phyloP scores from a whole-genome alignment of 768 basidiomycete genomes.

The Asterophora lycoperdoides region DNA sequence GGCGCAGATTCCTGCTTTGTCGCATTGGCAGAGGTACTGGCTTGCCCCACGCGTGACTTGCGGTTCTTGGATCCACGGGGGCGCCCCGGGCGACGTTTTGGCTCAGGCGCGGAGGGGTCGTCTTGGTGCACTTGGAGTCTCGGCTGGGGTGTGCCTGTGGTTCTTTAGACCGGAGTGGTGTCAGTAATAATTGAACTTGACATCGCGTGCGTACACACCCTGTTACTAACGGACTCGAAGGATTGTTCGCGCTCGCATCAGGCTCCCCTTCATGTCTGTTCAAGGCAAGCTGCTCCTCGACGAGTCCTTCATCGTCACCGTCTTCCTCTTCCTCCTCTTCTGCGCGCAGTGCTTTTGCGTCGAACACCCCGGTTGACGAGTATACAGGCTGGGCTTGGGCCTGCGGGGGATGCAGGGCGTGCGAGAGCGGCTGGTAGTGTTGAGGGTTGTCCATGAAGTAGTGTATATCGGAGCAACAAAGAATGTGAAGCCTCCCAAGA shows the following conservation, averaged over 20 bases:
- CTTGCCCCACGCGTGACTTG: constrained; percentile 34
- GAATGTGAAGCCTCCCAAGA: not conserved
- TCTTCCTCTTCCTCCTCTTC: constrained; percentile 53
- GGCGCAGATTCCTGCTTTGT: constrained; percentile 26
- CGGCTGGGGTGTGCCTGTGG: constrained; percentile 15
- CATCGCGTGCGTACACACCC: constrained; percentile 19
- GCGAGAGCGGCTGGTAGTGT: constrained; percentile 77
- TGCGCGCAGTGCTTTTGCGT: constrained; percentile 16
- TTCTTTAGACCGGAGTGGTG: constrained; percentile 15
- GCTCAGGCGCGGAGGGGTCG: constrained; percentile 29
- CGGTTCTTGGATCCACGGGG: constrained; percentile 79
- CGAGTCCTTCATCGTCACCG: constrained; percentile 70
- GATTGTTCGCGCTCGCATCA: constrained; percentile 35
- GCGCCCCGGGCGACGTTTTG: constrained; percentile 73
- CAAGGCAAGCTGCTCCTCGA: constrained; percentile 54
- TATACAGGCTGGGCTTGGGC: constrained; percentile 23
- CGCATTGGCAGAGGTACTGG: constrained; percentile 14
- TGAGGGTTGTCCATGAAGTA: constrained; percentile 62
- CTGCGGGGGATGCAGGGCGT: constrained; percentile 64
- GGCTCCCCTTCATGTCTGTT: constrained; percentile 40
- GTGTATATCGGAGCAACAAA: no score
- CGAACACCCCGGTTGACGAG: constrained; percentile 23
- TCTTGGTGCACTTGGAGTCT: constrained; percentile 12
- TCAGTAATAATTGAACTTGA: constrained; percentile 6
- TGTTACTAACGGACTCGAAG: constrained; percentile 33